Evolutionary conservation across 176 grass and related monocot genomes (phyloP), one percentile per base, ranked within the genome.

Genomic region (Paspalum notatum): DNA sequence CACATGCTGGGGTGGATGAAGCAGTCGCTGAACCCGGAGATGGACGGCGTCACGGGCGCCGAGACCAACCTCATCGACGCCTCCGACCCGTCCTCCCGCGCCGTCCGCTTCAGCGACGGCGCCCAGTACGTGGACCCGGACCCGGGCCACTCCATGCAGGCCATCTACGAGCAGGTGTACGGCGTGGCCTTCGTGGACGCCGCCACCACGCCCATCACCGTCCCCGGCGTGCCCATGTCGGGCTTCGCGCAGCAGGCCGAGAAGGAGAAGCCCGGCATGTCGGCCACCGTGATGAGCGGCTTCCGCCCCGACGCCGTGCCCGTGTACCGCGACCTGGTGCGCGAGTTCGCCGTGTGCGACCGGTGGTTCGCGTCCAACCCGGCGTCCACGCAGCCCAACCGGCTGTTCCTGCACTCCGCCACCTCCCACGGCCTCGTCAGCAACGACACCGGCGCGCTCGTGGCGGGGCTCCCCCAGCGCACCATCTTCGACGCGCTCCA

Each of bases 121-220:
- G 59, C 94, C 20, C 71, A 87, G 79, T 97, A 97, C 80, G 94
- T 97, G 41, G 94, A 93, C 87, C 91, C 89, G 9, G 94, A 97
- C 81, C 94, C 89, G 8, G 94, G 94, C 41, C 94, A 97, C 84
- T 97, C 94, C 42, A 86, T 86, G 48, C 91, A 97, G 69, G 94
- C 91, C 68, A 97, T 93, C 75, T 97, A 97, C 63, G 89, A 97
- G 78, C 91, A 97, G 87, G 89, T 93, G 1, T 97, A 97, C 66
- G 94, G 94, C 9, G 25, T 63, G 1, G 74, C 89, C 17, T 97
- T 93, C 79, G 49, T 78, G 0, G 86, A 90, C 80, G 86, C 70
- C 0, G 2, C 66, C 25, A 47, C 74, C 38, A 97, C 89, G 58
- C 87, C 89, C 2, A 90, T 90, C 72, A 97, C 91, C 26, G 89